A percentile compares a stretch with the other conserved stretches of the same genome.
Conservation (phyloP, 2,329 filamentous ascomycete species). For the Paradendryphiella salina region DNA sequence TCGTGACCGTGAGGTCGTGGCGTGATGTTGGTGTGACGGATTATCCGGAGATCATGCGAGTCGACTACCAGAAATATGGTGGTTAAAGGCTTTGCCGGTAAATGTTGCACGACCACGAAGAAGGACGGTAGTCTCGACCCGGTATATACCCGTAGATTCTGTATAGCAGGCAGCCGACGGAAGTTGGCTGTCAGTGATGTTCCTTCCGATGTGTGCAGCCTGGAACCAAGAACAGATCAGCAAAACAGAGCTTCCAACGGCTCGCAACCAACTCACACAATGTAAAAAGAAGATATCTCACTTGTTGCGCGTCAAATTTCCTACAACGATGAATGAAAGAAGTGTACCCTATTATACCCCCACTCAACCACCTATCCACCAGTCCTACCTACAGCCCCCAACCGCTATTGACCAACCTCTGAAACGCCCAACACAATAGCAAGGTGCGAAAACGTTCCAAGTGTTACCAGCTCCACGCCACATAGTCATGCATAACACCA, state of each 20-base stretch:
- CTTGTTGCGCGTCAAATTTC: background rate
- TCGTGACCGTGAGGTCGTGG: slow-evolving; percentile 31
- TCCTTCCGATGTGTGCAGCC: background rate
- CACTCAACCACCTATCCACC: slow-evolving; percentile 4
- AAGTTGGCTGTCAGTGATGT: background rate
- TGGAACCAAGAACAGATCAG: background rate
- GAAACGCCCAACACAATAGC: slow-evolving; percentile 33
- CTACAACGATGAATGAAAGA: background rate
- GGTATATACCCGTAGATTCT: background rate
- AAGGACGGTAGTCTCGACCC: slow-evolving; percentile 1
- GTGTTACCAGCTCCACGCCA: background rate
- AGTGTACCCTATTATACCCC: slow-evolving; percentile 11
- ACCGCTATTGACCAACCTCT: slow-evolving; percentile 23
- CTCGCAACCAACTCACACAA: background rate
- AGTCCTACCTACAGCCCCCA: background rate
- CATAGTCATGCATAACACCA: background rate
- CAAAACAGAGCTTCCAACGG: background rate
- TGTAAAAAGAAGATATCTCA: background rate
- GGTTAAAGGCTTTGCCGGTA: slow-evolving; percentile 28
- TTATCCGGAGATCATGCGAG: slow-evolving; percentile 30
- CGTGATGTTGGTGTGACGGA: slow-evolving; percentile 39
- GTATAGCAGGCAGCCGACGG: background rate
- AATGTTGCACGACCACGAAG: slow-evolving; percentile 15
- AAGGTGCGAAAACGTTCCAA: slow-evolving; percentile 12
- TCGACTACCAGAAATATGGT: slow-evolving; percentile 17